Conservation (phyloP, 352 stramenopile species). For the Pythium sukuiense region DNA sequence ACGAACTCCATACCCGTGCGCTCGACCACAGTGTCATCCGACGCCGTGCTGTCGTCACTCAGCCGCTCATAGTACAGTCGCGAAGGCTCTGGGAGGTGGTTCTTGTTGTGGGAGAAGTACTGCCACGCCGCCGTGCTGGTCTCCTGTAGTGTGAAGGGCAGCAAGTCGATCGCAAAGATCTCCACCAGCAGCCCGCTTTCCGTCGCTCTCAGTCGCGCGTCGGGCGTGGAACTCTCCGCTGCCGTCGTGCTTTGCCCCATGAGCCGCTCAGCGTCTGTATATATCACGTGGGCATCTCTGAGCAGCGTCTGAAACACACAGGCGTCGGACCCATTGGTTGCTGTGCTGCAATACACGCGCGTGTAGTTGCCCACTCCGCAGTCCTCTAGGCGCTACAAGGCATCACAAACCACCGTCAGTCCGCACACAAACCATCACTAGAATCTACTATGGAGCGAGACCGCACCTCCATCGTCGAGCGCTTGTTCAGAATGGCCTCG, state of each 20-base stretch:
- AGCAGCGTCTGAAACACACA: conserved; percentile 5
- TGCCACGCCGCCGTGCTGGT: conserved; percentile 15
- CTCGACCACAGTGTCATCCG: conserved; percentile 50
- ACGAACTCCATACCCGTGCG: conserved; percentile 42
- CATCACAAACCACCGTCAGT: too few relatives aligned
- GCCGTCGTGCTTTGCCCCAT: neutral
- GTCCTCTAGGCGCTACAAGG: neutral
- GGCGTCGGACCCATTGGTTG: neutral
- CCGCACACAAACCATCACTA: too few relatives aligned
- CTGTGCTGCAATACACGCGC: too few relatives aligned
- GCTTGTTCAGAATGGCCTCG: conserved; percentile 35
- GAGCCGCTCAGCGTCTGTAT: conserved; percentile 6
- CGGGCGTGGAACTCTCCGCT: too few relatives aligned
- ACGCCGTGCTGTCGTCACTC: neutral
- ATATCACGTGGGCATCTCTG: conserved; percentile 10
- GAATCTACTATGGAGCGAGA: too few relatives aligned
- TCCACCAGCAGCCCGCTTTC: conserved; percentile 11
- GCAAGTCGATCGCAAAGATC: conserved; percentile 10
- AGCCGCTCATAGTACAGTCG: conserved; percentile 15
- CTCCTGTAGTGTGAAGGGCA: conserved; percentile 14
- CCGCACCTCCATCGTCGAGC: neutral
- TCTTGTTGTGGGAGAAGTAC: conserved; percentile 21
- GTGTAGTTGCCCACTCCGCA: neutral
- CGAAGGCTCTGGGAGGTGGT: conserved; percentile 8
- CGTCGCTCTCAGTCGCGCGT: conserved; percentile 3